Percentiles rank a stretch among this genome's conserved stretches.
Conservation (phyloP, 176 grass and related monocot genomes). For the Saccharum spontaneum region DNA sequence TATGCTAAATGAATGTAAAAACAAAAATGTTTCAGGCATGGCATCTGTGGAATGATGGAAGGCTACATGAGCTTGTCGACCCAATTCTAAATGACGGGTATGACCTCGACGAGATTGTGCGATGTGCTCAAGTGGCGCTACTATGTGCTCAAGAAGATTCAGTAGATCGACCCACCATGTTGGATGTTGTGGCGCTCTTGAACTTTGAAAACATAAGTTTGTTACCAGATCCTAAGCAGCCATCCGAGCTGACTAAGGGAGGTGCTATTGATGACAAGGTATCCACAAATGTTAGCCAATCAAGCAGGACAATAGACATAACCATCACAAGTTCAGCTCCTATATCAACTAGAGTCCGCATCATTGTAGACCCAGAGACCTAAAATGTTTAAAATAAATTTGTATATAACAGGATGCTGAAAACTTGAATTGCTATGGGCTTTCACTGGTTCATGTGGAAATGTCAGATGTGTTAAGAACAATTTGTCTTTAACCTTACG, state of each 20-base stretch:
- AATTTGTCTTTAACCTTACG: too few species aligned
- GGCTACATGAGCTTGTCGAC: background rate
- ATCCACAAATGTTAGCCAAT: background rate
- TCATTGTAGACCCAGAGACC: background rate
- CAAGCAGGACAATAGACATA: background rate
- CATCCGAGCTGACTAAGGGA: background rate
- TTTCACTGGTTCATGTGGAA: too few species aligned
- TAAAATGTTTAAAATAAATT: background rate
- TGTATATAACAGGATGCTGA: background rate
- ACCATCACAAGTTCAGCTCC: background rate
- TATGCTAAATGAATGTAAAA: background rate
- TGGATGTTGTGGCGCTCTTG: background rate
- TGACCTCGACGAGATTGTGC: background rate
- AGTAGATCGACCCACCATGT: background rate
- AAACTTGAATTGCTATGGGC: background rate
- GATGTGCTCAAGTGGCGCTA: background rate
- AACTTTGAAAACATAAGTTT: background rate
- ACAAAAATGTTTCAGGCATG: background rate
- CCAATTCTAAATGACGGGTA: background rate
- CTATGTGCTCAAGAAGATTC: background rate
- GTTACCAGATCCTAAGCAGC: background rate
- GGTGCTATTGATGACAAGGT: background rate
- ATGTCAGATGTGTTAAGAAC: too few species aligned
- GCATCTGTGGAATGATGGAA: background rate
- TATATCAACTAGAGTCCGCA: background rate